Percentiles rank a stretch among this genome's conserved stretches.
Evolutionary conservation across 306 rosid genomes (phyloP).

Genomic region (Cucumis sativus): Cucumber_9930_V3 NC_026659.2:26343001-26343500

Average conservation of each 20-base stretch:
- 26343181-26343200: background rate
- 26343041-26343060: constrained; percentile 31
- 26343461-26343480: background rate
- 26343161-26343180: background rate
- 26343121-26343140: background rate
- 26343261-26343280: background rate
- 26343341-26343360: background rate
- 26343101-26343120: constrained; percentile 1
- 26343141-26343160: constrained; percentile 5
- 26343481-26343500: too few relatives aligned
- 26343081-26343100: constrained; percentile 7
- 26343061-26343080: constrained; percentile 30
- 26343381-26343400: background rate
- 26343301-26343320: background rate
- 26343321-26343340: background rate
- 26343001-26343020: background rate
- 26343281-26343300: background rate
- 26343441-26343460: background rate
- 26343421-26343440: background rate
- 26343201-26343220: background rate
- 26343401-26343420: background rate
- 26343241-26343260: background rate
- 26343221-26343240: background rate
- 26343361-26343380: background rate
- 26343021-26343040: constrained; percentile 26